A percentile compares a stretch with the other conserved stretches of the same genome.
phyloP scores from a whole-genome alignment of 2,329 filamentous ascomycete genomes.

The Fusarium sp. region DNA sequence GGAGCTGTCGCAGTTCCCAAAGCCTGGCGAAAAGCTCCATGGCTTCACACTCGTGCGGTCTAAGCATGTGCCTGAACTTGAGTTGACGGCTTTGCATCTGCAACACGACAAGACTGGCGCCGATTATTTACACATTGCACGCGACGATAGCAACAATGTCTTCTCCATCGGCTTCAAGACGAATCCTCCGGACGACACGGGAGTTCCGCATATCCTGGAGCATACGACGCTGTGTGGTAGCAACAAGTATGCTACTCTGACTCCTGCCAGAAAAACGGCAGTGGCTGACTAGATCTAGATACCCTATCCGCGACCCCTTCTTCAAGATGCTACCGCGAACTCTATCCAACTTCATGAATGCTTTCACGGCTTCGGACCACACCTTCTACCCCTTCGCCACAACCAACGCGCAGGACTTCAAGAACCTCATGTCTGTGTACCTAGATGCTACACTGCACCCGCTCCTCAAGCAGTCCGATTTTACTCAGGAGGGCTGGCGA shows the following conservation, averaged over 20 bases:
- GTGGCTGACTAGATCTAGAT: slow-evolving; percentile 66
- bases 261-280: neutral
- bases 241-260: slow-evolving; percentile 73
- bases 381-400: slow-evolving; percentile 99
- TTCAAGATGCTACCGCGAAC: slow-evolving; percentile 99
- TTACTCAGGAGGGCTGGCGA: slow-evolving; percentile 96
- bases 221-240: slow-evolving; percentile 97
- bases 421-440: slow-evolving; percentile 96
- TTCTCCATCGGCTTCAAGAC: slow-evolving; percentile 99
- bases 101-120: slow-evolving; percentile 96
- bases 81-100: slow-evolving; percentile 90
- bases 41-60: slow-evolving; percentile 91
- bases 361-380: slow-evolving; percentile 95
- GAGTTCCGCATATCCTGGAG: slow-evolving; percentile 96
- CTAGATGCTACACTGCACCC: slow-evolving; percentile 94
- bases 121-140: slow-evolving; percentile 93
- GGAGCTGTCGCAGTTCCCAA: slow-evolving; percentile 80
- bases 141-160: slow-evolving; percentile 98
- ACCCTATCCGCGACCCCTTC: slow-evolving; percentile 98
- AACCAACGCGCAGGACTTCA: slow-evolving; percentile 94
- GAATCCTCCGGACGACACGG: slow-evolving; percentile 95
- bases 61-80: slow-evolving; percentile 93
- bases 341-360: slow-evolving; percentile 99
- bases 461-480: slow-evolving; percentile 89
- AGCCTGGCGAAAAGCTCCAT: slow-evolving; percentile 86